These are phyloP conservation scores for Neckera pumila DNA, from an alignment of 225 moss, liverwort and hornwort species.

Conservation along the genomic window DNA sequence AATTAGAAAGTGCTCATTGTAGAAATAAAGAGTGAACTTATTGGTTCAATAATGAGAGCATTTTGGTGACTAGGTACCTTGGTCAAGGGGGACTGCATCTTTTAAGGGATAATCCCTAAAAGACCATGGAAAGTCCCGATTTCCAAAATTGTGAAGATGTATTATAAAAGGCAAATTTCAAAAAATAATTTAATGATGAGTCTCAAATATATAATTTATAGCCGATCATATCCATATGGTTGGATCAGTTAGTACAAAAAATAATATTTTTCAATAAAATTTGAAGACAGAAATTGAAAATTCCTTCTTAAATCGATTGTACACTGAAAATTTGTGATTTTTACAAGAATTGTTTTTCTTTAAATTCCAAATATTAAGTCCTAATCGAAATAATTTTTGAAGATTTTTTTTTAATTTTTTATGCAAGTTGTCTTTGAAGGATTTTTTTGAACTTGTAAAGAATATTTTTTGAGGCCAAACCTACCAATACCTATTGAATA, in stretches of 20 bases:
- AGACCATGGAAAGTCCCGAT: rapidly evolving
- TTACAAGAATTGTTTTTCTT: rapidly evolving
- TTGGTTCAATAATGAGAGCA: too few relatives aligned
- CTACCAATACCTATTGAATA: rapidly evolving
- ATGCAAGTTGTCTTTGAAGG: neutral
- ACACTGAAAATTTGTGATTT: neutral
- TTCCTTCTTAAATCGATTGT: rapidly evolving
- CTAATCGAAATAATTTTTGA: too few relatives aligned
- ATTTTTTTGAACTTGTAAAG: neutral
- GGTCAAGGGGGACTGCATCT: too few relatives aligned
- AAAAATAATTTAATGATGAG: neutral
- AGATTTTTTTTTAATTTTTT: neutral
- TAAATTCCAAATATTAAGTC: neutral
- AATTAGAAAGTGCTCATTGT: too few relatives aligned
- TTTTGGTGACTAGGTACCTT: too few relatives aligned
- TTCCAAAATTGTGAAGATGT: neutral
- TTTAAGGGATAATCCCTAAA: neutral
- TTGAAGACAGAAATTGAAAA: neutral
- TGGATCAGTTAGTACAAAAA: neutral
- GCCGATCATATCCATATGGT: rapidly evolving
- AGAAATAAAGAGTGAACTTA: too few relatives aligned
- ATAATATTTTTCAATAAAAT: too few relatives aligned
- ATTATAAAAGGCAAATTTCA: neutral
- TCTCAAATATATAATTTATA: neutral
- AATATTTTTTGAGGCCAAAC: rapidly evolving